phyloP scores from a whole-genome alignment of 768 basidiomycete genomes.

The Termitomyces sp. region DNA sequence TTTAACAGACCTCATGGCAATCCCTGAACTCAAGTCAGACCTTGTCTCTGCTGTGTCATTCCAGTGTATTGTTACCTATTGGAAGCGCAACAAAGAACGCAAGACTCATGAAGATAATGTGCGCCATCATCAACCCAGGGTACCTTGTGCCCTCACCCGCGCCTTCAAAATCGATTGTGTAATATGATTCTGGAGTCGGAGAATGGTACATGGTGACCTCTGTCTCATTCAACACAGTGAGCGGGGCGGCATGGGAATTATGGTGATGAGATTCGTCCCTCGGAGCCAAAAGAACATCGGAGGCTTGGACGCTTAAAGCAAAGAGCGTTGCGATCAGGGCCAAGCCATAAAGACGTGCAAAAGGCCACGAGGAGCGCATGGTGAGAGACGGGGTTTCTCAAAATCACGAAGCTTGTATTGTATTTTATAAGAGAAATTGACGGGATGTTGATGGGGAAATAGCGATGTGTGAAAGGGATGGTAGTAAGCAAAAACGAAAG shows the following conservation, averaged over 20 bases:
- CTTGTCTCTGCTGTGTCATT: background rate
- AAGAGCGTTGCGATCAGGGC: conserved; percentile 13
- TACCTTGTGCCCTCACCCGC: conserved; percentile 43
- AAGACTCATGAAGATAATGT: conserved; percentile 68
- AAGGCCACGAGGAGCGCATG: conserved; percentile 16
- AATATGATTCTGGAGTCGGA: conserved; percentile 80
- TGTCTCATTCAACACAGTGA: conserved; percentile 74
- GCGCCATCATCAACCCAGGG: conserved; percentile 70
- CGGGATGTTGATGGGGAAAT: conserved; percentile 3
- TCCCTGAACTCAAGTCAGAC: conserved; percentile 43
- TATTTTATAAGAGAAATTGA: conserved; percentile 11
- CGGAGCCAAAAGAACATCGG: conserved; percentile 15
- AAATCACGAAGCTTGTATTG: background rate
- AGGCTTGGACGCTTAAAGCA: conserved; percentile 18
- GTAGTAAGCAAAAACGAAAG: conserved; percentile 12
- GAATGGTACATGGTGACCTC: conserved; percentile 61
- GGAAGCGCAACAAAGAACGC: conserved; percentile 87
- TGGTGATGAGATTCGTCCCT: conserved; percentile 45
- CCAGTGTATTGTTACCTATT: conserved; percentile 45
- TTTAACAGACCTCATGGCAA: conserved; percentile 75
- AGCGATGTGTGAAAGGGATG: conserved; percentile 7
- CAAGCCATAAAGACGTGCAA: conserved; percentile 4
- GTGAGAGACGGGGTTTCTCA: conserved; percentile 8
- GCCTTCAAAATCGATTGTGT: conserved; percentile 71
- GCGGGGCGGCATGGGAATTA: conserved; percentile 44